These are phyloP conservation scores for Aspergillus sp. DNA, from an alignment of 2,329 filamentous ascomycete genomes.

Conservation along the genomic window DNA sequence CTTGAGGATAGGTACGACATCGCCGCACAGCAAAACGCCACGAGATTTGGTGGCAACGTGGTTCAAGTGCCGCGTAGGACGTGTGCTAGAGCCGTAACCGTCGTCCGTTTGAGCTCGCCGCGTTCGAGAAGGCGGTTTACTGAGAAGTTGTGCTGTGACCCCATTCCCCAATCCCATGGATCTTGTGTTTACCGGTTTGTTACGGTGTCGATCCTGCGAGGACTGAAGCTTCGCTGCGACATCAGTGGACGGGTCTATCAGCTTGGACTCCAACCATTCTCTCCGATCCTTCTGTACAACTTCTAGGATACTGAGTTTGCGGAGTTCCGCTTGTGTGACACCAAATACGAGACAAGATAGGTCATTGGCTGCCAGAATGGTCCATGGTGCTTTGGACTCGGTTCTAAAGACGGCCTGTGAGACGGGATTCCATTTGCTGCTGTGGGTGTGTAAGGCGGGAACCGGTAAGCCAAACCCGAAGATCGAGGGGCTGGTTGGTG, in stretches of 20 bases:
- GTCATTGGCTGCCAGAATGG: constrained; percentile 93
- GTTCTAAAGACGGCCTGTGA: constrained; percentile 98
- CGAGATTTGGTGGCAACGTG: constrained; percentile 75
- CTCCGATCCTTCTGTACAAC: constrained; percentile 88
- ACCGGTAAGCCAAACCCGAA: constrained; percentile 39
- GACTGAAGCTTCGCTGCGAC: constrained; percentile 35
- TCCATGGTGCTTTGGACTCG: constrained; percentile 87
- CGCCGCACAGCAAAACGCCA: constrained; percentile 88
- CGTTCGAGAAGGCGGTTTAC: constrained; percentile 69
- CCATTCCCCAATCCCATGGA: constrained; percentile 69
- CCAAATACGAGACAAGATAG: constrained; percentile 96
- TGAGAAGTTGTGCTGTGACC: constrained; percentile 84
- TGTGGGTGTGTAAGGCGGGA: constrained; percentile 76
- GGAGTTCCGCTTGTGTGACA: constrained; percentile 93
- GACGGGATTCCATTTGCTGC: constrained; percentile 84
- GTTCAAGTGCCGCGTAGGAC: constrained; percentile 58
- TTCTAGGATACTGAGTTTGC: constrained; percentile 91
- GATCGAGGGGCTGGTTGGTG: constrained; percentile 35
- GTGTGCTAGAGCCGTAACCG: constrained; percentile 50
- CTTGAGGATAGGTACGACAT: constrained; percentile 98
- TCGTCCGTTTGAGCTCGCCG: constrained; percentile 59
- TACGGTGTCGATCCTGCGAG: constrained; percentile 39
- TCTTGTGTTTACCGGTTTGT: constrained; percentile 33
- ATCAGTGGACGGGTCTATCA: constrained; percentile 63
- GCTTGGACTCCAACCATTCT: constrained; percentile 84